Evolutionary conservation across 306 rosid species (phyloP), one percentile per base, ranked within the genome.

Genomic region (Nissolia schottii): DNA sequence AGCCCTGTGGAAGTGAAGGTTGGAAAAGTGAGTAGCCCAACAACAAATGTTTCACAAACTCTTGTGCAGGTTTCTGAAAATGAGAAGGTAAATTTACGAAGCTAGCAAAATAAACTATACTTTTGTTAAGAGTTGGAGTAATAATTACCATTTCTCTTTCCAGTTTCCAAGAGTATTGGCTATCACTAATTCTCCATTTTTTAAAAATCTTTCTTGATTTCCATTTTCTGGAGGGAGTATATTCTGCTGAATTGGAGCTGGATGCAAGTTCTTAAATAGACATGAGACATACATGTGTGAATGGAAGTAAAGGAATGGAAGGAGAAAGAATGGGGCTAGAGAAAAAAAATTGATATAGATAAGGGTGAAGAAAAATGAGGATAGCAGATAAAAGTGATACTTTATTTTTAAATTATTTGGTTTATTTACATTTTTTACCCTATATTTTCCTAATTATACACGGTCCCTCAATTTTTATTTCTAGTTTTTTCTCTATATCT

Each of bases 11-110:
- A 84, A 80, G 97, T 91, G 81, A 87, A 80, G 78, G 95, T 91
- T 35, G 97, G 97, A 76, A 88, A 85, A 83, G 97, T 91, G 78
- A 91, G 97, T 79, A 86, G 90, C 74, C 97, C 97, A 67, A 91
- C 97, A 71, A 89, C 97, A 76, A 91, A 88, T 53, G 97, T 91
- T 71, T 81, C 84, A 58, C 97, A 91, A 82, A 85, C 50, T 62
- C 90, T 88, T 83, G 87, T 87, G 80, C 88, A 91, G 87, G 84
- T 88, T 81, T 74, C 85, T 59, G 95, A 88, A 60, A 72, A 48
- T 78, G 97, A 91, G 70, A 91, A 91, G 97, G 97, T 91, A 67
- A 29, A 43, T 51, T 43, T 38, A 57, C 35, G 50, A 31, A 24
- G 32, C 61, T 68, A 27, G 15, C 34, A 46, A 57, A 46, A 70